Evolutionary conservation across 495 filamentous ascomycete species (phyloP), one percentile per base, ranked within the genome.

Genomic region (Acidiella bohemica): DNA sequence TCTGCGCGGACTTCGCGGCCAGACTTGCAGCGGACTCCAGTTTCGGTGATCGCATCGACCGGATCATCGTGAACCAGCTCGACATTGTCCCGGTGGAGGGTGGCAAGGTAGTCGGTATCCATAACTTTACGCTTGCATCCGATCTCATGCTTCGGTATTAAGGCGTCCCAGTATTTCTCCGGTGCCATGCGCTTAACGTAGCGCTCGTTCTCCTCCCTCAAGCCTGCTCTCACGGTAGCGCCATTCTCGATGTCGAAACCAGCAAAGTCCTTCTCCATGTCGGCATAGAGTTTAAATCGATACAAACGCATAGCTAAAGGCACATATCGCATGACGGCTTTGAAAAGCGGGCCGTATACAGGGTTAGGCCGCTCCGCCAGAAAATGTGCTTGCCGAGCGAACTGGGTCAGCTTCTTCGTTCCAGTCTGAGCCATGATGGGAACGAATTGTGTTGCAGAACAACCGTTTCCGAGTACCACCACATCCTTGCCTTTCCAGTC

Each of bases 401-500:
- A 56, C 27, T 59, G 56, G 7, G 56, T 59, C 27, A 56, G 32
- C 23, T 46, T 32, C 17, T 44, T 46, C 23, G 39, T 46, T n/a
- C n/a, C n/a, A 4, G 43, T 38, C 22, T 35, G 19, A 24, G 47
- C 44, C 39, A 59, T 45, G 36, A 53, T 48, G 23, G 56, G 56
- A 3, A 59, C 45, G 38, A 59, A 59, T 39, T 59, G 53, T 9
- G 53, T 59, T n/a, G 56, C 56, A n/a, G 46, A 51, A 33, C 53
- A 56, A 23, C 53, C 53, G 26, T 59, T 59, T 5, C 77, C 77
- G 24, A 80, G 63, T 24, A 78, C 62, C 2, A 71, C 69, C 11
- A 80, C 67, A 9, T 66, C 66, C 50, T 78, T 78, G 33, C 64
- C 65, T n/a, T 63, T 39, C 44, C 69, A 65, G 39, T 71, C 59